Base-by-base conservation (phyloP, 2,329 filamentous ascomycete genomes). In the Davidsoniella eucalypti region DNA sequence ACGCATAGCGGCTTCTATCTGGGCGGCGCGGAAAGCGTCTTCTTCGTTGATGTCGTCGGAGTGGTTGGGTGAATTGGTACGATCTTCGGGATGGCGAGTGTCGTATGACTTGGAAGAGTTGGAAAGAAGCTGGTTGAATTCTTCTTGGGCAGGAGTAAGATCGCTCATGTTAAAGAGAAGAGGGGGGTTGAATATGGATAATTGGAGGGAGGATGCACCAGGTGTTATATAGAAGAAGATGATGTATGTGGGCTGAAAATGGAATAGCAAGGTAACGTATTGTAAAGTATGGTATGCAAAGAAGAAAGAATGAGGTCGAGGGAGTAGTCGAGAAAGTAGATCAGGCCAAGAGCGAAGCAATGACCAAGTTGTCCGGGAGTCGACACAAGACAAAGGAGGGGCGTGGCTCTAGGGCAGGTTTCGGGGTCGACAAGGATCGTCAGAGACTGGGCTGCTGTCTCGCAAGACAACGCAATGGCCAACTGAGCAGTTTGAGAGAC, bases 1-100 rank as follows among this genome's bases (percentile, higher is more conserved):
- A 58, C 80, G 71, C 76, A 82, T 82, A 58, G 72, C 74, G 57
- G 72, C 72, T 62, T 81, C 72, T 61, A 82, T 75, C 59, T 75
- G 70, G 40, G 65, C 56, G 61, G 71, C 67, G 54, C 69, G 72
- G 58, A 69, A 70, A 10, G 60, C 58, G 58, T 77, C 73, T 60
- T 78, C 75, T 59, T 80, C 72, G 61, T 74, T 71, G 54, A 68
- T 64, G 53, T 76, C 73, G 58, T 76, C 67, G 58, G 67, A 63
- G 23, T 48, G 41, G 36, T 52, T 56, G 36, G 60, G 58, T 46
- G 58, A 59, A 51, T 70, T 67, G 65, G 74, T 67, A 56, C 72
- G 67, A 59, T 77, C 75, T 61, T 84, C 78, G 29, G 73, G 75
- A 54, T 81, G 80, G 63, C 54, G 62, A 37, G 65, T 65, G 26